A percentile compares a stretch with the other conserved stretches of the same genome.
Conservation (phyloP, 495 filamentous ascomycete genomes). For the Pyronema omphalodes region DNA sequence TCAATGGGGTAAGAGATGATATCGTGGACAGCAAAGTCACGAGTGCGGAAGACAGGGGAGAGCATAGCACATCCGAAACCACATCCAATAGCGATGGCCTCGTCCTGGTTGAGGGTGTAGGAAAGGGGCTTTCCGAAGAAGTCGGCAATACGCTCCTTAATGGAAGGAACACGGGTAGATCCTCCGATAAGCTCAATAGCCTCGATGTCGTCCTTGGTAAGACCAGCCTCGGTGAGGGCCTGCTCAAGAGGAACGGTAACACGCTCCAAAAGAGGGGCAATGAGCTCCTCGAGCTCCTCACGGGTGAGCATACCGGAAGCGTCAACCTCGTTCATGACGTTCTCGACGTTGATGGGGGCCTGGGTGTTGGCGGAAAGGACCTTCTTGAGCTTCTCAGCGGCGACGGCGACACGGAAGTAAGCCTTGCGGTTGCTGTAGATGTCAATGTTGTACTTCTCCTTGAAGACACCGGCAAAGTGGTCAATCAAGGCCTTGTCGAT, state of each 20-base stretch:
- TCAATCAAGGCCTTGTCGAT: constrained; percentile 90
- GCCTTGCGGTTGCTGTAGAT: constrained; percentile 81
- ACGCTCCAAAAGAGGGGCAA: constrained; percentile 67
- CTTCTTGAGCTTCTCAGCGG: constrained; percentile 97
- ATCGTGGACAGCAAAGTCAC: constrained; percentile 93
- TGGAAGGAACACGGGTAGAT: constrained; percentile 75
- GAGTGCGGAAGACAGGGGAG: constrained; percentile 93
- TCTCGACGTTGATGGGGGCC: constrained; percentile 95
- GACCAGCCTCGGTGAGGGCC: constrained; percentile 76
- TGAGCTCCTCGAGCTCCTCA: constrained; percentile 79
- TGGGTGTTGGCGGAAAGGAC: constrained; percentile 86
- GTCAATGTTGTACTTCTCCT: constrained; percentile 79
- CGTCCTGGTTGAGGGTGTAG: constrained; percentile 96
- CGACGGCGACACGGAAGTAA: constrained; percentile 63
- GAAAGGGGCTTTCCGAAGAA: constrained; percentile 87
- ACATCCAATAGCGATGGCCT: constrained; percentile 88
- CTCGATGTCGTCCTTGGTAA: constrained; percentile 83
- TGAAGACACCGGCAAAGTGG: constrained; percentile 88
- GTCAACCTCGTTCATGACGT: constrained; percentile 94
- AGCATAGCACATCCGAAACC: constrained; percentile 97
- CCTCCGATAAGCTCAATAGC: constrained; percentile 86
- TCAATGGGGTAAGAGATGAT: constrained; percentile 97
- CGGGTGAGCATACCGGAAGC: constrained; percentile 78
- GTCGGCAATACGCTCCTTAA: constrained; percentile 76
- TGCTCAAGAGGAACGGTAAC: constrained; percentile 61